Base-by-base conservation (phyloP, 768 basidiomycete species). In the Clitopilus passeckerianus region DNA sequence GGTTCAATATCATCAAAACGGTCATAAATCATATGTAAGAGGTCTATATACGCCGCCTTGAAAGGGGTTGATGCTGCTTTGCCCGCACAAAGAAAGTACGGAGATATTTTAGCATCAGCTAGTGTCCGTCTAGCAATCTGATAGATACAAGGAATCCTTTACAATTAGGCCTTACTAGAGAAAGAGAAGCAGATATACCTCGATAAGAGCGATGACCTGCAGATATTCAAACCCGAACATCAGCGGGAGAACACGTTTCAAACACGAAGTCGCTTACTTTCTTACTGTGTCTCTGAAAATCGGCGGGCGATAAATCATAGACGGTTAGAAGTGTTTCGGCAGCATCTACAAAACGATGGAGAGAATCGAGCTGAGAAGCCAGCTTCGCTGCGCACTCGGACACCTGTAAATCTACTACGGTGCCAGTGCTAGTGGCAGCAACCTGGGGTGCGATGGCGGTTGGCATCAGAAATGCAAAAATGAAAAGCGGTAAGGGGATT, bases 161-260 rank as follows among this genome's bases (percentile, higher is more conserved):
- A 30, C 7, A 30, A 30, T 30, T 30, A 30, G 27, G 27, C 27
- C 7, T 30, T 41, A 57, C 10, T 33, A 37, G 16, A 61, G 22
- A 57, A 50, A 22, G 34, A 37, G 57, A 52, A 22, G 37, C n/a
- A 56, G 44, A 12, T 35, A 30, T 75, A 85, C 83, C 82, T 85
- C 82, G 53, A 78, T 71, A 60, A 85, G 63, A 22, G 74, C 70
- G 55, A 85, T 72, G 55, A 85, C 72, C 83, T 85, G 57, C n/a
- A 43, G 34, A 14, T 34, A 62, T 60, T 57, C 54, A 64, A 41
- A 34, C 22, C 58, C 55, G 58, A 59, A 44, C 62, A 50, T 33
- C 23, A 6, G 37, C 10, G 34, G 54, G 61, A 55, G 44, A 61
- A 37, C 27, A 34, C 46, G 10, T 50, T 46, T 27, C 5, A 56